phyloP scores from a whole-genome alignment of 495 filamentous ascomycete species.

The Hyphodiscus hymeniophilus region DNA sequence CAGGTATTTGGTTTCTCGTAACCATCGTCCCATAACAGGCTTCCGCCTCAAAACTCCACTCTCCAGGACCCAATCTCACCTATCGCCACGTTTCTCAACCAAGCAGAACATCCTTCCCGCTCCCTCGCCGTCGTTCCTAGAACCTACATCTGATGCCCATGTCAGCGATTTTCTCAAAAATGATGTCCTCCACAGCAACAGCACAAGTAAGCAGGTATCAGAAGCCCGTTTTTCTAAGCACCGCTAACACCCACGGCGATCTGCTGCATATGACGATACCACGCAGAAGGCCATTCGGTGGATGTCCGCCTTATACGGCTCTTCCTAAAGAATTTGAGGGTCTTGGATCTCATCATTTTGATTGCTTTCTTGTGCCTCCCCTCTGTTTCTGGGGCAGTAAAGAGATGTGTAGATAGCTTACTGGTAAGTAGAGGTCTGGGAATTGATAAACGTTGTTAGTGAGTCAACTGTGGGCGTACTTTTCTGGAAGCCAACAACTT shows the following conservation, averaged over 20 bases:
- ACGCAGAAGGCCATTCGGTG: neutral
- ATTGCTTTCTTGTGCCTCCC: too few relatives aligned
- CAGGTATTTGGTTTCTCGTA: too few relatives aligned
- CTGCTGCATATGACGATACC: constrained; percentile 1
- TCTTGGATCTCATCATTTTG: constrained; percentile 6
- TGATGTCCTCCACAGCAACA: neutral
- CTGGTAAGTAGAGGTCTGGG: too few relatives aligned
- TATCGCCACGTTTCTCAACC: neutral
- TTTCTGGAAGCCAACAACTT: too few relatives aligned
- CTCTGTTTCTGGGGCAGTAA: too few relatives aligned
- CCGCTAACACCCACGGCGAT: neutral
- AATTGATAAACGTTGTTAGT: too few relatives aligned
- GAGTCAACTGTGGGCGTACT: too few relatives aligned
- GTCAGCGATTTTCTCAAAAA: too few relatives aligned
- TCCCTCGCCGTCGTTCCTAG: neutral
- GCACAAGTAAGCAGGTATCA: neutral
- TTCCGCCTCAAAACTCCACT: neutral
- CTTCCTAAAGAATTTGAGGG: constrained; percentile 3
- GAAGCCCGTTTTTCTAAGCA: constrained; percentile 7
- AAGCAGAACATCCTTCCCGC: neutral
- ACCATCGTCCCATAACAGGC: too few relatives aligned
- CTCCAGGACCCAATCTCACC: neutral
- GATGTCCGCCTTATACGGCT: constrained; percentile 2
- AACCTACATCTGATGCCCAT: too few relatives aligned
- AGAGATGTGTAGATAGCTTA: too few relatives aligned